These are phyloP conservation scores for Fragaria ananassa DNA, from an alignment of 306 rosid species.

Conservation along the genomic window DNA sequence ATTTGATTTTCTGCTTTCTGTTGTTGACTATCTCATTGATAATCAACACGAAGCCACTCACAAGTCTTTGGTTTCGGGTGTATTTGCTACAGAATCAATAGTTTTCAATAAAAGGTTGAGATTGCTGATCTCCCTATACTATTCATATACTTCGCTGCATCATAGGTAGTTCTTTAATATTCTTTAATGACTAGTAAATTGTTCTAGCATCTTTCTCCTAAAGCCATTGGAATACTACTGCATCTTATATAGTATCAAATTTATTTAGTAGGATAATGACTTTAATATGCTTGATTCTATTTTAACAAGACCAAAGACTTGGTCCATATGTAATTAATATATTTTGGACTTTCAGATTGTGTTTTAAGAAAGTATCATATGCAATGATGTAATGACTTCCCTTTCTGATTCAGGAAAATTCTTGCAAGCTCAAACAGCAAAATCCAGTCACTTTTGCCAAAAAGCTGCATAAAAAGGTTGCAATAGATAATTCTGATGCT, in stretches of 20 bases:
- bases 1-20: no score
- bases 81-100: neutral
- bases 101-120: neutral
- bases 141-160: neutral
- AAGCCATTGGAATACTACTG: neutral
- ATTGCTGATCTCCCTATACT: neutral
- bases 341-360: neutral
- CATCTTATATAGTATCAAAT: neutral
- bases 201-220: neutral
- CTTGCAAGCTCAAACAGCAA: constrained; percentile 41
- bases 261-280: neutral
- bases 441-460: constrained; percentile 34
- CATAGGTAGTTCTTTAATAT: neutral
- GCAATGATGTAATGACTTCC: constrained; percentile 5
- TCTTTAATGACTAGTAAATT: neutral
- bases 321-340: neutral
- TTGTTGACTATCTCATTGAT: neutral
- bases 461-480: constrained; percentile 35
- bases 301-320: neutral
- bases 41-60: neutral
- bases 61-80: neutral
- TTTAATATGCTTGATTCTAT: neutral
- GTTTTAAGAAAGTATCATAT: constrained; percentile 16
- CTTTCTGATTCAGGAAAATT: constrained; percentile 50
- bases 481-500: constrained; percentile 29